Evolutionary conservation across 805 yeast genomes (phyloP), one percentile per base, ranked within the genome.

Genomic region (Nakazawaea ernobii): DNA sequence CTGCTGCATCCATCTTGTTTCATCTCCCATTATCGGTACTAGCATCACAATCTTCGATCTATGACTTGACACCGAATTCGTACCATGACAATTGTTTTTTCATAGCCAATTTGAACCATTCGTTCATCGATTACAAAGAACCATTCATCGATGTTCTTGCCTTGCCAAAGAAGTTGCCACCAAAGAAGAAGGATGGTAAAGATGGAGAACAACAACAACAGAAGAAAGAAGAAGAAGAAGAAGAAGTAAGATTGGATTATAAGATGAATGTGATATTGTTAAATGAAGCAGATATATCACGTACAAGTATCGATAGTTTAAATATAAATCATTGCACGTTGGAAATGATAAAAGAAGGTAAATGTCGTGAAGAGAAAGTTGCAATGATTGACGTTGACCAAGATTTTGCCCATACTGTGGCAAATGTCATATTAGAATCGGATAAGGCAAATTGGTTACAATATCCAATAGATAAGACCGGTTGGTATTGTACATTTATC

Each of bases 61-160:
- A 46, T 20, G 49, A 33, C 7, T 15, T 46, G 5, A 9, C 44
- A 24, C 43, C 49, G 8, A 32, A 42, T 14, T 29, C 36, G n/a
- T 46, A 42, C 20, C 46, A 46, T 42, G 46, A 48, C n/a, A 43
- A 39, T n/a, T 48, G 50, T 39, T 48, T 48, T 28, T 48, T 48
- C 44, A 35, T 48, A 6, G 32, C 50, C 28, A 42, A 48, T 27
- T 35, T 48, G 36, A 38, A 48, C 29, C 46, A 43, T 27, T 43
- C 50, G 5, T 48, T 48, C 28, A 35, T 48, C 29, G 46, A 48
- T 14, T 48, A 43, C 17, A 39, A 42, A 17, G 39, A 43, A 3
- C 50, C 47, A 3, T 39, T 39, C 24, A 48, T 48, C 27, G 38
- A 43, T 14, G 38, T 48, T 9, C 40, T 43, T 30, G 39, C 42